Evolutionary conservation across 2,329 filamentous ascomycete species (phyloP), one percentile per base, ranked within the genome.

Genomic region (Apiospora koreana): DNA sequence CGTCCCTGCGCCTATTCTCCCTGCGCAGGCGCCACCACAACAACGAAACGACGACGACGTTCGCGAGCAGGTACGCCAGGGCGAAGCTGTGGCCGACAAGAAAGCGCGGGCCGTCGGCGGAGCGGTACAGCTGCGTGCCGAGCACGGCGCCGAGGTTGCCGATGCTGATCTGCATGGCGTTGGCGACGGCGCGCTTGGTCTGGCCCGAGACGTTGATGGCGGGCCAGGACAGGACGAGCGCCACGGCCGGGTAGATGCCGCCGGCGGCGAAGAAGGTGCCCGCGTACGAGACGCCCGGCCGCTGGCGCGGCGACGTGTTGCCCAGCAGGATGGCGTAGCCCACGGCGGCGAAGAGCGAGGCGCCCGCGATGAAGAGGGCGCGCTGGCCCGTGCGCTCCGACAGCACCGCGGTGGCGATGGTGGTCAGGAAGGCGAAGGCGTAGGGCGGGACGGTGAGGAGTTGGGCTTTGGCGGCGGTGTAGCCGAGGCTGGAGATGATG

Each of bases 201-300:
- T 93, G 90, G 0, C 90, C 90, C 0, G 89, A 90, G 0, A 93
- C 89, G 71, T 93, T 93, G 77, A 92, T 92, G 1, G 91, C 91
- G 0, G 91, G 89, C 91, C 91, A 93, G 0, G 88, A 89, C 0
- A 93, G 82, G 0, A 89, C 87, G 2, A 92, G 84, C 0, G 90
- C 89, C 0, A 85, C 87, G 0, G 88, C 86, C 0, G 91, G 90
- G 76, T 92, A 93, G 73, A 93, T 92, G 0, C 91, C 91, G 0
- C 86, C 89, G 0, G 89, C 88, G 0, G 89, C 88, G 72, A 92
- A 87, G 76, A 92, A 88, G 0, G 87, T 90, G 3, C 89, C 89
- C 0, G 85, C 73, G 73, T 92, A 92, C 0, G 87, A 89, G 0
- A 91, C 81, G 0, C 89, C 88, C 0, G 90, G 86, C 1, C 83